These are phyloP conservation scores for Neurospora intermedia DNA, from an alignment of 495 filamentous ascomycete genomes.

Conservation along the genomic window DNA sequence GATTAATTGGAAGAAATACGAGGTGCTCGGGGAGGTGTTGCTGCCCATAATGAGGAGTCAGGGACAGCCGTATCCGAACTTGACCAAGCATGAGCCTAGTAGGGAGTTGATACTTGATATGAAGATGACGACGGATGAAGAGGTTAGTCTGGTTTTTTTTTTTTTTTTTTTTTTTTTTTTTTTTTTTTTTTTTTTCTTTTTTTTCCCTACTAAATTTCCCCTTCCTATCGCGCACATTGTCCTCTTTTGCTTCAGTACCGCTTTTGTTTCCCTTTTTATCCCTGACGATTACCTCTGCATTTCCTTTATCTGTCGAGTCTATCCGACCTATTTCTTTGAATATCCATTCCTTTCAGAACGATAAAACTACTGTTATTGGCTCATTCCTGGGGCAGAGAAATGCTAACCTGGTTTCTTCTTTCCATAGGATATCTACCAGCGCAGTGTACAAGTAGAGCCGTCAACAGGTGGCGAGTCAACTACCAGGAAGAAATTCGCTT, in stretches of 20 bases:
- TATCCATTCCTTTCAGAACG: neutral
- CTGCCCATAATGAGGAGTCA: constrained; percentile 86
- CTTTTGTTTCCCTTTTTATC: neutral
- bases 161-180: neutral
- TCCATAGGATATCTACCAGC: constrained; percentile 49
- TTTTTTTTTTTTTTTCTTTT: neutral
- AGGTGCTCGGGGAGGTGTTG: constrained; percentile 87
- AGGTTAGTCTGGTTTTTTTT: constrained; percentile 31
- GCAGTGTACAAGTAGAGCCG: constrained; percentile 45
- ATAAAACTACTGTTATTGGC: neutral
- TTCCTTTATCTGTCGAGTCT: neutral
- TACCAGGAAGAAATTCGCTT: constrained; percentile 47
- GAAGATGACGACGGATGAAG: constrained; percentile 46
- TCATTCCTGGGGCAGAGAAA: neutral
- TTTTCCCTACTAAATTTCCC: neutral
- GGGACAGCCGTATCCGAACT: constrained; percentile 64
- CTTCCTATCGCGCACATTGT: neutral
- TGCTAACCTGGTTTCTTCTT: neutral
- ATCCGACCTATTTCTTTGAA: neutral
- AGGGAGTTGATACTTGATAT: constrained; percentile 64
- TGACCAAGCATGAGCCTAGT: constrained; percentile 53
- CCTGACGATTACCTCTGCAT: constrained; percentile 11
- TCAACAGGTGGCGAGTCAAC: constrained; percentile 23
- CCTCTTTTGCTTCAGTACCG: neutral
- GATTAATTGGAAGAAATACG: constrained; percentile 98